These are phyloP conservation scores for Yarrowia hollandica DNA, from an alignment of 805 yeast genomes.

Conservation along the genomic window DNA sequence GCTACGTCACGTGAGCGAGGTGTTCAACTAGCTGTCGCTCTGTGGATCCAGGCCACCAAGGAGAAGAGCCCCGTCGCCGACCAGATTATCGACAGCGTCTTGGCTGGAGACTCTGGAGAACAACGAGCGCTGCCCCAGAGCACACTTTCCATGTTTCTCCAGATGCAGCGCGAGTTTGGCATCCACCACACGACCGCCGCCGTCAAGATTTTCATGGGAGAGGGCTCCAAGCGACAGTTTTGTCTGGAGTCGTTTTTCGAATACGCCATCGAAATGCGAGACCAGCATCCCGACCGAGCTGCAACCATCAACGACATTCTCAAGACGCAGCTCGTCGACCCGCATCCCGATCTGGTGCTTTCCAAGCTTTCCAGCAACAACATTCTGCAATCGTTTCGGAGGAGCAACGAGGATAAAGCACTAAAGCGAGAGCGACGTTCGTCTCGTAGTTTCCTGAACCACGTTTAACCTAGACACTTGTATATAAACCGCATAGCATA, in stretches of 20 bases:
- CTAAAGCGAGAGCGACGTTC: background rate
- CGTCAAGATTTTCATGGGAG: constrained; percentile 1
- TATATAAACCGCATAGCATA: constrained; percentile 7
- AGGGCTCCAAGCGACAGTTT: background rate
- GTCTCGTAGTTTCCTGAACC: constrained; percentile 13
- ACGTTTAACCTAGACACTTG: background rate
- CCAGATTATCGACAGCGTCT: background rate
- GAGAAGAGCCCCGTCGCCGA: background rate
- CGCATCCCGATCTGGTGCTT: constrained; percentile 1
- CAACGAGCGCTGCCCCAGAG: background rate
- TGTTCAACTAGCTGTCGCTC: background rate
- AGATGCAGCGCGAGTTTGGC: constrained; percentile 1
- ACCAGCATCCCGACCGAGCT: constrained; percentile 2
- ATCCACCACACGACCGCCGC: background rate
- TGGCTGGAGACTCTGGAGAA: background rate
- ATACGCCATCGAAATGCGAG: constrained; percentile 22
- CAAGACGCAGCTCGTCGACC: constrained; percentile 14
- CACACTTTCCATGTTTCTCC: constrained; percentile 13
- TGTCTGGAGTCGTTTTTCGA: constrained; percentile 8
- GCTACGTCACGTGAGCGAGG: constrained; percentile 9
- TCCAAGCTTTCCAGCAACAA: constrained; percentile 18
- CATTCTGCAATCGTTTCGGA: constrained; percentile 17
- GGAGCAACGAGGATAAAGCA: background rate
- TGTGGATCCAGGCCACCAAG: constrained; percentile 14
- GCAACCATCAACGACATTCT: background rate